Evolutionary conservation across 495 filamentous ascomycete species (phyloP).

Genomic region (Aspergillus sparsus): DNA sequence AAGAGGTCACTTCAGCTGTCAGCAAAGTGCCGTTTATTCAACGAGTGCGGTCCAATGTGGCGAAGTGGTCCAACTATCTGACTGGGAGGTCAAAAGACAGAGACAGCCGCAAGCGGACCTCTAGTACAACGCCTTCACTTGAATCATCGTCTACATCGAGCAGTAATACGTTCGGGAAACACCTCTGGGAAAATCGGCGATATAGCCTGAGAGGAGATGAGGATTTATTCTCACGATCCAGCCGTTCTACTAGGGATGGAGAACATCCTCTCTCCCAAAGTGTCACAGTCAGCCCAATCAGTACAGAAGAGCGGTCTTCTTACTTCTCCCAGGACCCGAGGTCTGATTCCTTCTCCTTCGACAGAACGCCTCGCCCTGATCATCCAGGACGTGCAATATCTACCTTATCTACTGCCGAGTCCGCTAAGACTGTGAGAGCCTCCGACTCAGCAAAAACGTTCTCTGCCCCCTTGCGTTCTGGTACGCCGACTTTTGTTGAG

Average conservation of each 20-base stretch:
- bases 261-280: constrained; percentile 87
- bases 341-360: constrained; percentile 38
- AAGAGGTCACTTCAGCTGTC: constrained; percentile 87
- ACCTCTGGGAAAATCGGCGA: constrained; percentile 55
- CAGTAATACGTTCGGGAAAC: constrained; percentile 35
- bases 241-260: constrained; percentile 48
- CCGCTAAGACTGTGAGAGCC: constrained; percentile 60
- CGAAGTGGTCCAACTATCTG: constrained; percentile 61
- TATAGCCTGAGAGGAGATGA: constrained; percentile 74
- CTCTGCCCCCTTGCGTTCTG: constrained; percentile 41
- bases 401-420: constrained; percentile 62
- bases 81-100: constrained; percentile 60
- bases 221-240: constrained; percentile 36
- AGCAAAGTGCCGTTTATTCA: constrained; percentile 85
- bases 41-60: constrained; percentile 54
- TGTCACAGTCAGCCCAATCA: constrained; percentile 70
- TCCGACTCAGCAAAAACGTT: constrained; percentile 29
- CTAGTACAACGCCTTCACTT: constrained; percentile 37
- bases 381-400: constrained; percentile 55
- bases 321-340: constrained; percentile 44
- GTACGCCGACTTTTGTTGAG: constrained; percentile 49
- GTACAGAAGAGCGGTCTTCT: constrained; percentile 42
- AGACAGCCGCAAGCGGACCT: constrained; percentile 48
- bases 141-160: constrained; percentile 39
- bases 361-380: constrained; percentile 45